A percentile compares a stretch with the other conserved stretches of the same genome.
phyloP scores from a whole-genome alignment of 768 basidiomycete genomes.

The Agrocybe chaxingu region DNA sequence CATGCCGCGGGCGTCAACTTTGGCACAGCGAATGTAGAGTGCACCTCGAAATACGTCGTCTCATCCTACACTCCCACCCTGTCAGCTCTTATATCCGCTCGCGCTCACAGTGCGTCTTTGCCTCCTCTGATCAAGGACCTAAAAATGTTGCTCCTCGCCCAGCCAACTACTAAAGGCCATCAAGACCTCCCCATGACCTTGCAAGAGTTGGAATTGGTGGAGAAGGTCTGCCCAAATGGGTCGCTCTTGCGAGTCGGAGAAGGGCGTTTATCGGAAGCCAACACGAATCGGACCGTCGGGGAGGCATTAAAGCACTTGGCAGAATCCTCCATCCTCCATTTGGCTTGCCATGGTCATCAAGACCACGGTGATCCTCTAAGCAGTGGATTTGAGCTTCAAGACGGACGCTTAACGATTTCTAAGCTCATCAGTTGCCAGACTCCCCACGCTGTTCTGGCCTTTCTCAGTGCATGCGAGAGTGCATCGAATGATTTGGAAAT shows the following conservation, averaged over 20 bases:
- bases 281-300: constrained; percentile 7
- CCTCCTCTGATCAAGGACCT: background rate
- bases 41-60: constrained; percentile 8
- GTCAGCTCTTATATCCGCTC: constrained; percentile 3
- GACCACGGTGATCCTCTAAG: constrained; percentile 11
- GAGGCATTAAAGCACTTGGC: constrained; percentile 1
- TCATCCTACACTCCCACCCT: constrained; percentile 14
- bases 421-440: constrained; percentile 4
- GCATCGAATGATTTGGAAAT: constrained; percentile 11
- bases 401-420: constrained; percentile 6
- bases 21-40: background rate
- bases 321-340: constrained; percentile 10
- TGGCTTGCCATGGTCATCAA: constrained; percentile 16
- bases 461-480: constrained; percentile 12
- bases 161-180: constrained; percentile 7
- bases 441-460: constrained; percentile 8
- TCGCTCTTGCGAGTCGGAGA: constrained; percentile 2
- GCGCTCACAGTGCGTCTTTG: background rate
- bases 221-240: constrained; percentile 1
- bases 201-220: constrained; percentile 8
- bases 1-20: constrained; percentile 12
- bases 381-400: constrained; percentile 11
- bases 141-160: constrained; percentile 7
- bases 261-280: background rate
- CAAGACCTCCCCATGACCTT: constrained; percentile 7